phyloP scores from a whole-genome alignment of 805 yeast species.

The Zygosaccharomyces kombuchaensis region DNA sequence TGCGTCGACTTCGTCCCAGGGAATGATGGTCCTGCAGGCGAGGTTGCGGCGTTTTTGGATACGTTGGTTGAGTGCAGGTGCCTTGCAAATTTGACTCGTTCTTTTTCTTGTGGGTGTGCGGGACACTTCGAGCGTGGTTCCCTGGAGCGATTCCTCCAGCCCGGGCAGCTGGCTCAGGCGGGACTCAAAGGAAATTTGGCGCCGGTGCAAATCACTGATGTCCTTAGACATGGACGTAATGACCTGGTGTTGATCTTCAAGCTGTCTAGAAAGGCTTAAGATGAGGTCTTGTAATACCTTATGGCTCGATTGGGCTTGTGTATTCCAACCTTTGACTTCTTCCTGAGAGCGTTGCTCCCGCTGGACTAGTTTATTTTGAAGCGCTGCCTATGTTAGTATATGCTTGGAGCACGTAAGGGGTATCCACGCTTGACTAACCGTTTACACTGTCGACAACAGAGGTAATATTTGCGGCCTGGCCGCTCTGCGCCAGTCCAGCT shows the following conservation, averaged over 20 bases:
- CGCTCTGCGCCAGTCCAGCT: conserved; percentile 7
- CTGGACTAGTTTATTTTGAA: not conserved
- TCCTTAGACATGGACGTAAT: conserved; percentile 21
- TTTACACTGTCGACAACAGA: not conserved
- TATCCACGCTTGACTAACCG: conserved; percentile 14
- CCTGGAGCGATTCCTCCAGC: not conserved
- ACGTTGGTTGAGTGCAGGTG: conserved; percentile 2
- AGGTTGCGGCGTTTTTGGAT: conserved; percentile 10
- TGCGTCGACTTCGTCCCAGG: conserved; percentile 29
- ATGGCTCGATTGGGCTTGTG: not conserved
- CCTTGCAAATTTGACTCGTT: not conserved
- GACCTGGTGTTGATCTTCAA: conserved; percentile 20
- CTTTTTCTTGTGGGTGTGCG: not conserved
- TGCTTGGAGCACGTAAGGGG: not conserved
- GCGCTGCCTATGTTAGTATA: not conserved
- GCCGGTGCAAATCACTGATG: conserved; percentile 12
- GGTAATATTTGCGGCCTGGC: not conserved
- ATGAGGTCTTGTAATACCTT: conserved; percentile 10
- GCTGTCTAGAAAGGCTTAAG: conserved; percentile 13
- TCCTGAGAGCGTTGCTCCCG: not conserved
- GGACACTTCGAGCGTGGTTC: not conserved
- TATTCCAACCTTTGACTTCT: not conserved
- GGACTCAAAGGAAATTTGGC: conserved; percentile 18
- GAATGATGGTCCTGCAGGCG: conserved; percentile 25
- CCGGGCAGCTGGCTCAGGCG: not conserved